These are phyloP conservation scores for Pseudozyma tsukubaensis DNA, from an alignment of 1,284 basidiomycete genomes.

Conservation along the genomic window DNA sequence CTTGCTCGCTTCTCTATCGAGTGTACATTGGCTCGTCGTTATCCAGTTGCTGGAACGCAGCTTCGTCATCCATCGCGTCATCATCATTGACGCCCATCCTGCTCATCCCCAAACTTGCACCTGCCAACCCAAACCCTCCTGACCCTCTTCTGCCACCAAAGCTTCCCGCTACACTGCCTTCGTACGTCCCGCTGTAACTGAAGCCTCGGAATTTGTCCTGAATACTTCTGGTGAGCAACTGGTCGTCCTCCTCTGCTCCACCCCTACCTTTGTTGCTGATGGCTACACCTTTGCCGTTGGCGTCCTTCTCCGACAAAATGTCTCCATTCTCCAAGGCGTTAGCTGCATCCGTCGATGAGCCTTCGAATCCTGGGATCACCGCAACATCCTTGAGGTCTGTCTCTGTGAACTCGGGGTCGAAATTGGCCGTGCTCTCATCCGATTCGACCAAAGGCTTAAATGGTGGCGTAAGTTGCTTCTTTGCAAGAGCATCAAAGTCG, in stretches of 20 bases:
- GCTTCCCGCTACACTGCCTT: conserved; percentile 54
- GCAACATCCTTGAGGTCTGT: conserved; percentile 75
- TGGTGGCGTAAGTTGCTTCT: conserved; percentile 92
- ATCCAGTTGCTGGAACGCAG: conserved; percentile 19
- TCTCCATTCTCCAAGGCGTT: conserved; percentile 34
- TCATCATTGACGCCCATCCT: conserved; percentile 55
- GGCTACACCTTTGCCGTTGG: conserved; percentile 38
- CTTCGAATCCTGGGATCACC: conserved; percentile 60
- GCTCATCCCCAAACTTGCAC: conserved; percentile 59
- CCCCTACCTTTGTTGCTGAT: conserved; percentile 43
- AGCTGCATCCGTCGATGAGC: conserved; percentile 35
- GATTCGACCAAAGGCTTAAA: conserved; percentile 99
- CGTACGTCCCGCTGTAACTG: conserved; percentile 65
- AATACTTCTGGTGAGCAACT: conserved; percentile 57
- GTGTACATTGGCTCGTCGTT: conserved; percentile 36
- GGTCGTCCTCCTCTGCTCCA: conserved; percentile 46
- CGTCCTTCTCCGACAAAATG: conserved; percentile 22
- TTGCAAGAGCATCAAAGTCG: conserved; percentile 73
- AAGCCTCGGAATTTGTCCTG: conserved; percentile 69
- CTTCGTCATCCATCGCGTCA: conserved; percentile 40
- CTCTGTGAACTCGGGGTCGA: conserved; percentile 96
- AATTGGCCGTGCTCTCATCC: conserved; percentile 96
- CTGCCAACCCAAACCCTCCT: conserved; percentile 46
- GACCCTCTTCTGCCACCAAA: conserved; percentile 55
- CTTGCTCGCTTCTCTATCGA: background rate